Conservation (phyloP, 2,329 filamentous ascomycete species). For the Diplodia scrobiculata region DNA sequence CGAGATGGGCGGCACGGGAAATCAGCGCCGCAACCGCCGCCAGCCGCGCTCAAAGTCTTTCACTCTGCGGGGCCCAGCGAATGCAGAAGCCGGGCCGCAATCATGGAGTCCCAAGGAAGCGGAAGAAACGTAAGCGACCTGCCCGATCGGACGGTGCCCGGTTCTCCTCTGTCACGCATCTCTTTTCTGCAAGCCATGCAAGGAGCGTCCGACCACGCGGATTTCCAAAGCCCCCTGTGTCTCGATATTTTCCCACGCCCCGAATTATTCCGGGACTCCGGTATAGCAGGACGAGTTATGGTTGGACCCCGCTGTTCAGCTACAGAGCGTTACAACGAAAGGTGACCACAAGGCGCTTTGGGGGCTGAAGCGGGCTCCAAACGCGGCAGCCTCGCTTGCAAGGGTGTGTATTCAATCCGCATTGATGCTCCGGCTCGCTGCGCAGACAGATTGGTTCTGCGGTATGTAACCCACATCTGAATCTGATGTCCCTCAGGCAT, state of each 20-base stretch:
- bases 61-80: not conserved
- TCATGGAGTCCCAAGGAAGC: not conserved
- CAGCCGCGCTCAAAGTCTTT: not conserved
- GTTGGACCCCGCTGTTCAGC: not conserved
- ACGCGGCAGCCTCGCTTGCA: not conserved
- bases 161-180: not conserved
- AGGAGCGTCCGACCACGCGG: not conserved
- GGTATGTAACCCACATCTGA: not conserved
- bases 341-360: not conserved
- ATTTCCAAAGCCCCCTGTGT: not conserved
- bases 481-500: not conserved
- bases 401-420: not conserved
- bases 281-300: not conserved
- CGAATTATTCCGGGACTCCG: not conserved
- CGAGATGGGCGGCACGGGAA: constrained; percentile 3
- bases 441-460: not conserved
- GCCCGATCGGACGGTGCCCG: constrained; percentile 3
- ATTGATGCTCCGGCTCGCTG: not conserved
- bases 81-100: not conserved
- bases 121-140: constrained; percentile 15
- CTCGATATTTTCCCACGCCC: not conserved
- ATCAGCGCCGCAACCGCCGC: constrained; percentile 3
- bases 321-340: not conserved
- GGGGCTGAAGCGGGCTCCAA: not conserved
- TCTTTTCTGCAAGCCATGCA: not conserved